phyloP scores from a whole-genome alignment of 2,329 filamentous ascomycete species.

The Helminthosporium solani region DNA sequence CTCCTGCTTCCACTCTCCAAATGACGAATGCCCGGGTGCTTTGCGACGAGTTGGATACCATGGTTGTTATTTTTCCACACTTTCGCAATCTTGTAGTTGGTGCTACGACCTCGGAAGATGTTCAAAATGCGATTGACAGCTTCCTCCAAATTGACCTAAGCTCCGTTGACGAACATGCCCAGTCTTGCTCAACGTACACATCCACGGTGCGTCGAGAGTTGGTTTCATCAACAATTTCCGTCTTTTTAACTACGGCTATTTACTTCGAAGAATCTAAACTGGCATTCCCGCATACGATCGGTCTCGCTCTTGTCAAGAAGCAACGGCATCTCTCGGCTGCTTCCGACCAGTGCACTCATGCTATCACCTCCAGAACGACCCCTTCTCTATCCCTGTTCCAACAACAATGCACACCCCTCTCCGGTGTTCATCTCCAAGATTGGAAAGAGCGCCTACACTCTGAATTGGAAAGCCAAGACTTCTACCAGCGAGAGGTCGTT shows the following conservation, averaged over 20 bases:
- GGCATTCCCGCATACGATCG: constrained; percentile 18
- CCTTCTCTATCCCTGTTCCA: constrained; percentile 36
- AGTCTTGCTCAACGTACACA: constrained; percentile 18
- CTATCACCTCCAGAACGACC: neutral
- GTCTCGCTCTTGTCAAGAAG: constrained; percentile 27
- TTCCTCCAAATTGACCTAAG: constrained; percentile 13
- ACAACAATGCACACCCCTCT: constrained; percentile 42
- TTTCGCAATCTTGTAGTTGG: constrained; percentile 25
- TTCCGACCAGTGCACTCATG: constrained; percentile 21
- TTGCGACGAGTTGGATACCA: constrained; percentile 18
- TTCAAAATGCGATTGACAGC: constrained; percentile 22
- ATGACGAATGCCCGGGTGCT: constrained; percentile 14
- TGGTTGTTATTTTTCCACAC: constrained; percentile 10
- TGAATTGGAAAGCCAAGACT: constrained; percentile 43
- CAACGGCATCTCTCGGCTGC: constrained; percentile 22
- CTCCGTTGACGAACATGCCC: neutral
- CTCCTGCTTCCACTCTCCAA: constrained; percentile 5
- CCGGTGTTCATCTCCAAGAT: constrained; percentile 39
- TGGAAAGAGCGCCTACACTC: constrained; percentile 53
- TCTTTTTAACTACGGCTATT: constrained; percentile 30
- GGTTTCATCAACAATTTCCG: constrained; percentile 25
- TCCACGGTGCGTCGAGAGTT: constrained; percentile 17
- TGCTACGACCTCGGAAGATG: constrained; percentile 24
- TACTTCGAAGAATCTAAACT: constrained; percentile 16
- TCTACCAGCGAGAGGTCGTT: constrained; percentile 49